Conservation (phyloP, 2,329 filamentous ascomycete genomes). For the Aspergillus novofumigatus region DNA sequence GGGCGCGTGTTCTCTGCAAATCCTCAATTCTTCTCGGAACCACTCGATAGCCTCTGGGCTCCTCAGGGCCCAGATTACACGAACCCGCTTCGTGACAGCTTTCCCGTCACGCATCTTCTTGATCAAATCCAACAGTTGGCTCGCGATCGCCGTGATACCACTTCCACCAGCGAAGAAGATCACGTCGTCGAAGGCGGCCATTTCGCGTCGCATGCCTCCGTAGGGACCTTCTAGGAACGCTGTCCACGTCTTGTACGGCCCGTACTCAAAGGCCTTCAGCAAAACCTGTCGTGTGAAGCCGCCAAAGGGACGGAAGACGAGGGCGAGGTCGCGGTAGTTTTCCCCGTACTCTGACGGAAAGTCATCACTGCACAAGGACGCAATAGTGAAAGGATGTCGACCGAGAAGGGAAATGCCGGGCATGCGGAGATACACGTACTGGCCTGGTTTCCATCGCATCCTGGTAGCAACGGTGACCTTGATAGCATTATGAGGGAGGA, state of each 20-base stretch:
- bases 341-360: constrained; percentile 90
- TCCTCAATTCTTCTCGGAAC: constrained; percentile 92
- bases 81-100: constrained; percentile 83
- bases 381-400: constrained; percentile 93
- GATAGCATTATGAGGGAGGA: constrained; percentile 90
- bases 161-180: constrained; percentile 91
- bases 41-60: constrained; percentile 91
- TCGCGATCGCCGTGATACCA: constrained; percentile 89
- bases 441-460: constrained; percentile 87
- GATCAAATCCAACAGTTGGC: constrained; percentile 87
- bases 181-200: constrained; percentile 89
- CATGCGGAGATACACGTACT: constrained; percentile 93
- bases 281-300: constrained; percentile 85
- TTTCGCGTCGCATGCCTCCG: constrained; percentile 83
- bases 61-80: constrained; percentile 92
- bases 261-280: constrained; percentile 77
- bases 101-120: constrained; percentile 95
- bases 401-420: constrained; percentile 85
- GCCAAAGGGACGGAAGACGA: constrained; percentile 87
- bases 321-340: constrained; percentile 78
- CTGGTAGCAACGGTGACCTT: constrained; percentile 93
- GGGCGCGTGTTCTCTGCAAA: constrained; percentile 84
- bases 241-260: constrained; percentile 85
- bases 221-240: constrained; percentile 94
- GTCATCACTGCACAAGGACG: constrained; percentile 86